Evolutionary conservation across 2,329 filamentous ascomycete genomes (phyloP).

Genomic region (Elsinoe australis): DNA sequence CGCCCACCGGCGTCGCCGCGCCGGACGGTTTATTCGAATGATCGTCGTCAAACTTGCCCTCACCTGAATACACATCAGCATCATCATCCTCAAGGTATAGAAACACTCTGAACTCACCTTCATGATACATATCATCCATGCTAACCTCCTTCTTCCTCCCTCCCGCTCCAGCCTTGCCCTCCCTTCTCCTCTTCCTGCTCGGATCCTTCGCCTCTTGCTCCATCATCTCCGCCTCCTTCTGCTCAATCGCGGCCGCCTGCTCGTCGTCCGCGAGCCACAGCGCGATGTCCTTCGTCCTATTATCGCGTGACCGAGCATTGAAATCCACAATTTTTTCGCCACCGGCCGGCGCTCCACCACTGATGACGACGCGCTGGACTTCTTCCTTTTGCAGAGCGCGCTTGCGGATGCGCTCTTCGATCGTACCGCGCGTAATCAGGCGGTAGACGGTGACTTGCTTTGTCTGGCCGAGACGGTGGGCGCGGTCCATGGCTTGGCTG

Average conservation of each 20-base stretch:
- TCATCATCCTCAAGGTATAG: background rate
- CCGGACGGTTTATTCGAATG: conserved; percentile 72
- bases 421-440: conserved; percentile 91
- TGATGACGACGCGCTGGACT: conserved; percentile 93
- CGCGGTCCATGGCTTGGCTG: conserved; percentile 97
- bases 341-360: conserved; percentile 69
- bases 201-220: conserved; percentile 50
- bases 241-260: conserved; percentile 87
- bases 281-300: conserved; percentile 94
- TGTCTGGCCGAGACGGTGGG: conserved; percentile 93
- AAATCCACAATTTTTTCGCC: conserved; percentile 63
- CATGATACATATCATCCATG: conserved; percentile 97
- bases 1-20: conserved; percentile 67
- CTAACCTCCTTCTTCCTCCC: conserved; percentile 60
- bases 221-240: conserved; percentile 78
- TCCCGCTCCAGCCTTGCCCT: conserved; percentile 36
- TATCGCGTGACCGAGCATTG: conserved; percentile 83
- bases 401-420: conserved; percentile 96
- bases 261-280: conserved; percentile 99
- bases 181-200: conserved; percentile 46
- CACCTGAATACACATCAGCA: conserved; percentile 54
- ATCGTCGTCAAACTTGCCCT: conserved; percentile 95
- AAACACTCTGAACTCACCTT: conserved; percentile 69
- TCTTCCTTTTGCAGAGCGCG: conserved; percentile 97
- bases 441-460: conserved; percentile 95